Evolutionary conservation across 2,329 filamentous ascomycete species (phyloP).

Genomic region (Xylariaceae sp.): DNA sequence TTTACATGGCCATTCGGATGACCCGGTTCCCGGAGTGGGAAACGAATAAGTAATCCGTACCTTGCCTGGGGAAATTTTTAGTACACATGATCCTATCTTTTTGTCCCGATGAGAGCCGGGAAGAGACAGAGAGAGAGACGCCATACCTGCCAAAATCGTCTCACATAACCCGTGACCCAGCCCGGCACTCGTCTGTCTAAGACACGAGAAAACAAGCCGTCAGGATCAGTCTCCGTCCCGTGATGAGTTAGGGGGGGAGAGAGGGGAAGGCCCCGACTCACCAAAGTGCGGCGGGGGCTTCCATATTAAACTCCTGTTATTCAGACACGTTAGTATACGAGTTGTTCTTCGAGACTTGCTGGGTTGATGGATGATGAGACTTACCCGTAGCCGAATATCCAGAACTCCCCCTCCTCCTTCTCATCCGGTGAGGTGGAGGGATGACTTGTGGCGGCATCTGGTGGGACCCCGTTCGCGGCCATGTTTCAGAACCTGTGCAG

Average conservation of each 20-base stretch:
- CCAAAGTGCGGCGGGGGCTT: conserved; percentile 95
- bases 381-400: conserved; percentile 96
- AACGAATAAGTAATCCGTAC: background rate
- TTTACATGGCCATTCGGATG: background rate
- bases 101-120: background rate
- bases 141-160: conserved; percentile 92
- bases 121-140: background rate
- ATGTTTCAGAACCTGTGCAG: conserved; percentile 8
- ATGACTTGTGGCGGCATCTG: conserved; percentile 13
- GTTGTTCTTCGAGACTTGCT: background rate
- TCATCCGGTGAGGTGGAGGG: conserved; percentile 33
- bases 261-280: conserved; percentile 39
- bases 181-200: conserved; percentile 79
- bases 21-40: background rate
- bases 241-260: background rate
- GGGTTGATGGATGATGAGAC: conserved; percentile 27
- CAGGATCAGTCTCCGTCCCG: conserved; percentile 9
- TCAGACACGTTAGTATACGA: conserved; percentile 5
- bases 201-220: background rate
- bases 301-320: conserved; percentile 82
- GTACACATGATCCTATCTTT: background rate
- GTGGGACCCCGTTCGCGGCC: conserved; percentile 19
- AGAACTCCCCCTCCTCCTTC: conserved; percentile 67
- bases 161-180: conserved; percentile 88
- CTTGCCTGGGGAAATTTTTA: conserved; percentile 22